Conservation (phyloP, 768 basidiomycete genomes). For the Clitopilus hobsonii region DNA sequence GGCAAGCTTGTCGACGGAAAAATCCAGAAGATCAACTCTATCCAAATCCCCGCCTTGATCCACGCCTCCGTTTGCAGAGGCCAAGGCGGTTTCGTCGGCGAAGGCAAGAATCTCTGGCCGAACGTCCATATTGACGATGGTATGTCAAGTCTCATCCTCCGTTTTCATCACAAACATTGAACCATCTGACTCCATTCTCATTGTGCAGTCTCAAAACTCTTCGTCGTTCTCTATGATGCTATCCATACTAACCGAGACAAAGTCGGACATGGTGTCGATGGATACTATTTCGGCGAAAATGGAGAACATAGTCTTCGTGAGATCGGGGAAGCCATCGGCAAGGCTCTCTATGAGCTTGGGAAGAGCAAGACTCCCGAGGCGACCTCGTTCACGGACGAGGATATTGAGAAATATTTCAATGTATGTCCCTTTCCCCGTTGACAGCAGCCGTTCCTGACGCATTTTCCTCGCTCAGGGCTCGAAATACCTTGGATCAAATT, state of each 20-base stretch:
- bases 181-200: not conserved
- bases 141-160: constrained; percentile 16
- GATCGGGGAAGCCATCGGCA: constrained; percentile 33
- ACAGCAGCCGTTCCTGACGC: not conserved
- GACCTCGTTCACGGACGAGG: constrained; percentile 40
- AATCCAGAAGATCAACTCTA: constrained; percentile 48
- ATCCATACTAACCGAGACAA: constrained; percentile 18
- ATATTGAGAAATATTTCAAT: constrained; percentile 36
- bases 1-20: constrained; percentile 44
- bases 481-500: constrained; percentile 30
- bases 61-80: constrained; percentile 39
- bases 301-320: constrained; percentile 44
- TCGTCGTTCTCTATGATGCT: constrained; percentile 31
- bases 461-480: constrained; percentile 18
- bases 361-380: constrained; percentile 32
- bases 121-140: constrained; percentile 52
- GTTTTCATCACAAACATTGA: not conserved
- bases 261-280: constrained; percentile 43
- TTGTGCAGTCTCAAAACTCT: constrained; percentile 27
- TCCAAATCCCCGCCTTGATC: constrained; percentile 48
- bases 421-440: constrained; percentile 8
- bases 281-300: constrained; percentile 52
- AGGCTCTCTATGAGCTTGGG: constrained; percentile 31
- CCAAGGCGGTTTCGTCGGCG: constrained; percentile 50
- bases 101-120: constrained; percentile 57